Conservation (phyloP, 768 basidiomycete species). For the Mycena alexandri region DNA sequence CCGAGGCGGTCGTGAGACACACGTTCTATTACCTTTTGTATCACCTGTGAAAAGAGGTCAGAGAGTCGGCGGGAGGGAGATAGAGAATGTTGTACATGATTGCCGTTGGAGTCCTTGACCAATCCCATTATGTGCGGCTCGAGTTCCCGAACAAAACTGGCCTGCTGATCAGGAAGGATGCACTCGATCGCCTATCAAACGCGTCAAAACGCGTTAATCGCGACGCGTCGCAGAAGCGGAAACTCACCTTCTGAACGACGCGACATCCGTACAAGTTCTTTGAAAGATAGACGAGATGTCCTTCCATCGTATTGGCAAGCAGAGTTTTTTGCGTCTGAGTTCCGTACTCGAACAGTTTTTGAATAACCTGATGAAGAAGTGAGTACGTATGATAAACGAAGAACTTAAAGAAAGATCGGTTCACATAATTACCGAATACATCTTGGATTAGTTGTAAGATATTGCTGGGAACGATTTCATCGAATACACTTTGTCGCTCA, state of each 20-base stretch:
- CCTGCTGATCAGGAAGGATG: conserved; percentile 83
- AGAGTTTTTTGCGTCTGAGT: conserved; percentile 78
- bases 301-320: conserved; percentile 81
- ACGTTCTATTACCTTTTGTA: conserved; percentile 90
- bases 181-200: conserved; percentile 81
- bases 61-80: conserved; percentile 14
- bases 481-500: conserved; percentile 84
- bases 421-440: conserved; percentile 96
- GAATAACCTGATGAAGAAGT: conserved; percentile 75
- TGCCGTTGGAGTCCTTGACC: conserved; percentile 92
- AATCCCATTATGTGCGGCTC: conserved; percentile 85
- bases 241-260: conserved; percentile 88
- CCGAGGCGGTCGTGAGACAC: conserved; percentile 81
- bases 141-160: conserved; percentile 79
- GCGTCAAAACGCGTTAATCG: background rate
- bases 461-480: conserved; percentile 87
- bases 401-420: conserved; percentile 44
- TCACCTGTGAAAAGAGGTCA: conserved; percentile 61
- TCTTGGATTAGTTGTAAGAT: conserved; percentile 86
- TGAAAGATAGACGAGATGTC: conserved; percentile 80
- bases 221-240: background rate
- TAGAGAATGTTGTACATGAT: conserved; percentile 76
- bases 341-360: conserved; percentile 93
- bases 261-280: conserved; percentile 97
- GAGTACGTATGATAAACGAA: conserved; percentile 9